Percentiles rank a stretch among this genome's conserved stretches.
Conservation (phyloP, 345 rosid species). For the Xanthoceras sorbifolium region DNA sequence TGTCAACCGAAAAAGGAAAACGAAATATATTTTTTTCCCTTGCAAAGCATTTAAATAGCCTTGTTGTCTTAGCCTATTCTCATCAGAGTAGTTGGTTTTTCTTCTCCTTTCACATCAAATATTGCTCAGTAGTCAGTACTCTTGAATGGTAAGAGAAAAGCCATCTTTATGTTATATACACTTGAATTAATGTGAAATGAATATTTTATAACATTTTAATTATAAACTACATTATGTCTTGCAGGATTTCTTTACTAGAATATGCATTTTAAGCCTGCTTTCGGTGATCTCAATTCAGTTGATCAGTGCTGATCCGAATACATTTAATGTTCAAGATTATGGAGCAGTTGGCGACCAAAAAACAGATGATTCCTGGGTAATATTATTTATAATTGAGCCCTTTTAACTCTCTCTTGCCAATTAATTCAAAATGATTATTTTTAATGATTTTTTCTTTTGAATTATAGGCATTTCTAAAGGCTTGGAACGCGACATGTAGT, state of each 20-base stretch:
- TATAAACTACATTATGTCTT: neutral
- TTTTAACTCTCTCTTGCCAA: neutral
- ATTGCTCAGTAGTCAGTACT: too few relatives aligned
- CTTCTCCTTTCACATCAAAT: too few relatives aligned
- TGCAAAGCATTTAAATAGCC: too few relatives aligned
- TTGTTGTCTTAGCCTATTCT: too few relatives aligned
- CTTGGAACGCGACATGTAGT: slow-evolving; percentile 27
- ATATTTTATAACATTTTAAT: too few relatives aligned
- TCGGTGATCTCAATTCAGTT: neutral
- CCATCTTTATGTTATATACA: too few relatives aligned
- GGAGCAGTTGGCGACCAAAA: slow-evolving; percentile 20
- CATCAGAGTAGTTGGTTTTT: too few relatives aligned
- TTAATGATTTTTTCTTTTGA: neutral
- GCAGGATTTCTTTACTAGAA: neutral
- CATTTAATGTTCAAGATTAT: slow-evolving; percentile 17
- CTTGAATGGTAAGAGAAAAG: too few relatives aligned
- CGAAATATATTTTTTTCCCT: too few relatives aligned
- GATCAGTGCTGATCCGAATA: neutral
- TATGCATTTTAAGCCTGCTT: neutral
- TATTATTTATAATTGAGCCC: neutral
- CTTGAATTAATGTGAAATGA: too few relatives aligned
- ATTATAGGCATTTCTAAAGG: slow-evolving; percentile 27
- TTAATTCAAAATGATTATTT: too few relatives aligned
- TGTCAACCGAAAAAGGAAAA: too few relatives aligned
- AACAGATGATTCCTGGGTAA: slow-evolving; percentile 19